Base-by-base conservation (phyloP, 306 rosid species). In the Pyrus communis region DNA sequence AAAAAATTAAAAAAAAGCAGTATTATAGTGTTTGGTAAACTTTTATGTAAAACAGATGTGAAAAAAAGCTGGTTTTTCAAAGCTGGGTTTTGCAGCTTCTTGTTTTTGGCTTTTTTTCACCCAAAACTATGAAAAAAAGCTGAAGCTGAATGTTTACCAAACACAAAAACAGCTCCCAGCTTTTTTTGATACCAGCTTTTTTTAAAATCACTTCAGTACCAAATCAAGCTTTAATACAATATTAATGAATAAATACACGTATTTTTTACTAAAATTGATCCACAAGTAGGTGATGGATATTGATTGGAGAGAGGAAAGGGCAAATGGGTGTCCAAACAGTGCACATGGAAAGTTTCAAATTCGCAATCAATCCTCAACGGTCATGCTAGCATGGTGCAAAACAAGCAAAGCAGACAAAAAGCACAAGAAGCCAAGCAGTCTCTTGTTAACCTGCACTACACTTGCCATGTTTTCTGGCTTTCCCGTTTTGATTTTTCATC, bases 331-430 rank as follows among this genome's bases (percentile, higher is more conserved):
- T 11, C 25, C 4, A 10, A 85, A 69, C 75, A 83, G 51, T 28
- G 86, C 91, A 80, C 86, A 86, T 82, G 85, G 76, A 78, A 49
- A 79, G 69, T 77, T 82, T 85, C 80, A 82, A 86, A 81, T 33
- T 69, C 60, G 67, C 78, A 84, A 77, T 84, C 25, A 87, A 88
- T 89, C 81, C 82, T 68, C 85, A 86, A 86, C 90, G 86, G 76
- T 84, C 75, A 67, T 22, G n/a, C 10, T 9, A 69, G 15, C 74
- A 38, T 27, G 3, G 28, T 22, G 38, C 59, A 23, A 12, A 46
- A 49, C 21, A 75, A 51, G 10, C 76, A 74, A 46, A 69, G 25
- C 22, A 66, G 81, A 79, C 28, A 81, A 55, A 83, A 69, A 77
- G 74, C 75, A 76, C 70, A 79, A 62, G 70, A 74, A 75, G 58